Conservation (phyloP, 176 grass and related monocot species). For the Eleusine indica region DNA sequence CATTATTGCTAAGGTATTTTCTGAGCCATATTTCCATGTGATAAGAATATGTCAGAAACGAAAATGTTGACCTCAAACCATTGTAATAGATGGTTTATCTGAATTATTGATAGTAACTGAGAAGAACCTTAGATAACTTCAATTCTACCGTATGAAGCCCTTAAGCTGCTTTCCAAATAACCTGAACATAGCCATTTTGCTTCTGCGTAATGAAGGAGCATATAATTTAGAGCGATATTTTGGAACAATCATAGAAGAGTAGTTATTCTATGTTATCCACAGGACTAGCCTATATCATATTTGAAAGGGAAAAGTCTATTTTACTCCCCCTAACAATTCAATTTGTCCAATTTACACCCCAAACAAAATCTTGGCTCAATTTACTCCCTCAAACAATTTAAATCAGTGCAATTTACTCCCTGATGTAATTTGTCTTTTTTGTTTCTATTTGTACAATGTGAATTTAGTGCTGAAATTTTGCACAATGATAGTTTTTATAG, state of each 20-base stretch:
- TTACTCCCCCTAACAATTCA: too few relatives aligned
- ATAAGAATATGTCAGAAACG: slow-evolving; percentile 20
- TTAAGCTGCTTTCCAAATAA: slow-evolving; percentile 18
- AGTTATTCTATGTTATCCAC: neutral
- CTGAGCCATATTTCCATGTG: slow-evolving; percentile 26
- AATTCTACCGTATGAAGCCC: neutral
- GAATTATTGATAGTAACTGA: neutral
- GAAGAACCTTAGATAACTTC: neutral
- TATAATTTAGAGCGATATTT: slow-evolving; percentile 11
- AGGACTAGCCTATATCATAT: slow-evolving; percentile 1
- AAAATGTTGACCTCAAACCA: neutral
- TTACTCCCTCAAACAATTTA: too few relatives aligned
- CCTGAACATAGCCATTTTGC: slow-evolving; percentile 21
- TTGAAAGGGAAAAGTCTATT: neutral
- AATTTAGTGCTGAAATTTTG: too few relatives aligned
- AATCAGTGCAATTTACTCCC: too few relatives aligned
- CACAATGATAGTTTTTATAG: too few relatives aligned
- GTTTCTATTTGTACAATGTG: too few relatives aligned
- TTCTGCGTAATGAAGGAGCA: neutral
- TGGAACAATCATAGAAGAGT: slow-evolving; percentile 19
- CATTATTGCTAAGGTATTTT: slow-evolving; percentile 9
- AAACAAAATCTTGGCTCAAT: too few relatives aligned
- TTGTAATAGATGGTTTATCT: slow-evolving; percentile 1
- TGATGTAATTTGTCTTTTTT: too few relatives aligned
- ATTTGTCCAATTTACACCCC: too few relatives aligned